phyloP scores from a whole-genome alignment of 495 filamentous ascomycete genomes.

The Delitschia confertaspora region DNA sequence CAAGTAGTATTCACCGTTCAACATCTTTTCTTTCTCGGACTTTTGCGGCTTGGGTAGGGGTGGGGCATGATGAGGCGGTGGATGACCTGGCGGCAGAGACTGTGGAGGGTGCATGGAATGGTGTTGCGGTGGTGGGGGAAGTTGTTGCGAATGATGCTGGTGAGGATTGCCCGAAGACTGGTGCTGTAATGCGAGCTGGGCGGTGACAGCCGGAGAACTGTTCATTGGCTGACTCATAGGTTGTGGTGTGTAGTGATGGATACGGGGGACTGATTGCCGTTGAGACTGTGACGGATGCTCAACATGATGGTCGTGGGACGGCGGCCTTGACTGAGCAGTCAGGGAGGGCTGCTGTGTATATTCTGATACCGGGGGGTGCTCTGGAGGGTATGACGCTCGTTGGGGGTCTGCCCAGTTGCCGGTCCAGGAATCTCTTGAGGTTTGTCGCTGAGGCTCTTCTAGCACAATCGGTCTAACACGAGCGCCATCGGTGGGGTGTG shows the following conservation, averaged over 20 bases:
- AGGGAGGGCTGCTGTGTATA: conserved; percentile 10
- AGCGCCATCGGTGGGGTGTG: conserved; percentile 28
- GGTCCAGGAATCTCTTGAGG: conserved; percentile 14
- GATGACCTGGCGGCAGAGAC: conserved; percentile 5
- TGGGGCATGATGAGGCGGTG: conserved; percentile 19
- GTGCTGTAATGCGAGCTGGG: conserved; percentile 26
- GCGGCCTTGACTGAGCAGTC: conserved; percentile 8
- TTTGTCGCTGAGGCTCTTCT: conserved; percentile 35
- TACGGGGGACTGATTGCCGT: conserved; percentile 9
- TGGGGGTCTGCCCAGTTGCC: conserved; percentile 14
- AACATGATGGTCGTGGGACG: conserved; percentile 12
- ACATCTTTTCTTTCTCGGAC: conserved; percentile 92
- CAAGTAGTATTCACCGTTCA: conserved; percentile 69
- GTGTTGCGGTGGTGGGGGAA: conserved; percentile 4
- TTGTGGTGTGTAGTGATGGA: conserved; percentile 19
- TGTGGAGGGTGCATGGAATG: conserved; percentile 3
- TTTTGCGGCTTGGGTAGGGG: conserved; percentile 35
- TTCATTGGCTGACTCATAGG: conserved; percentile 19
- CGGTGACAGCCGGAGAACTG: conserved; percentile 15
- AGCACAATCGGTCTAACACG: conserved; percentile 38
- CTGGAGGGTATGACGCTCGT: conserved; percentile 27
- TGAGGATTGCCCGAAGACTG: conserved; percentile 9
- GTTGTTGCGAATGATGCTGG: conserved; percentile 5
- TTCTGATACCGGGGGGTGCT: conserved; percentile 12
- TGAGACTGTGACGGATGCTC: conserved; percentile 6